Evolutionary conservation across 495 filamentous ascomycete genomes (phyloP).

Genomic region (Collariella sp.): DNA sequence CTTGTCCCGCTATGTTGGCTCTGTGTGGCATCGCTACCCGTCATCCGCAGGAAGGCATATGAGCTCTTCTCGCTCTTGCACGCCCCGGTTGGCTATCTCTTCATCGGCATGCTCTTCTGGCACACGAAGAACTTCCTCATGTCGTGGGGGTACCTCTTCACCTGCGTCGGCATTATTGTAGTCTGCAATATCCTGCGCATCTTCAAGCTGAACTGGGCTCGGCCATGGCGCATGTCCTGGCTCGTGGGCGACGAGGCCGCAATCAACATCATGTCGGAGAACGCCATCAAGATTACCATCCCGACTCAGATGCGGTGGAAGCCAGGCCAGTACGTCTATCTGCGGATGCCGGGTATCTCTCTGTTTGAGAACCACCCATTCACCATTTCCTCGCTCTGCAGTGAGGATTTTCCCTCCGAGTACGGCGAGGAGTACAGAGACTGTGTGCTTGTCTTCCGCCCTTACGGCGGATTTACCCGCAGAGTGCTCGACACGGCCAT

Average conservation of each 20-base stretch:
- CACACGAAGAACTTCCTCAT: slow-evolving; percentile 87
- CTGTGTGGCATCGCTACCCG: slow-evolving; percentile 71
- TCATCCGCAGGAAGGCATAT: slow-evolving; percentile 55
- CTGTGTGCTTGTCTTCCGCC: slow-evolving; percentile 82
- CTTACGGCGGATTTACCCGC: slow-evolving; percentile 80
- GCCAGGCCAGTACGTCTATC: slow-evolving; percentile 89
- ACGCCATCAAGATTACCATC: slow-evolving; percentile 87
- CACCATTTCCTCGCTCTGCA: slow-evolving; percentile 85
- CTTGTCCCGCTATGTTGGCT: slow-evolving; percentile 73
- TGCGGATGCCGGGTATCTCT: slow-evolving; percentile 86
- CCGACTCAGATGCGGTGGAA: slow-evolving; percentile 89
- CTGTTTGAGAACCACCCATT: slow-evolving; percentile 91
- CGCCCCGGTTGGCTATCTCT: slow-evolving; percentile 70
- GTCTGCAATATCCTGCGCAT: slow-evolving; percentile 56
- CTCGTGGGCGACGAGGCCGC: slow-evolving; percentile 82
- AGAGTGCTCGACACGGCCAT: slow-evolving; percentile 69
- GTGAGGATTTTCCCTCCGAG: slow-evolving; percentile 73
- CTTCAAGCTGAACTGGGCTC: slow-evolving; percentile 78
- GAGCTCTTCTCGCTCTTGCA: slow-evolving; percentile 79
- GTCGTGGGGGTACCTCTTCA: slow-evolving; percentile 84
- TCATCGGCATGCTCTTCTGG: slow-evolving; percentile 86
- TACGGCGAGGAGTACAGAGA: slow-evolving; percentile 83
- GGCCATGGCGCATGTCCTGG: slow-evolving; percentile 68
- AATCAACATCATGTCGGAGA: slow-evolving; percentile 79
- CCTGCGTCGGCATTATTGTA: slow-evolving; percentile 72